phyloP scores from a whole-genome alignment of 2,329 filamentous ascomycete species.

The Cercospora nicotianae region DNA sequence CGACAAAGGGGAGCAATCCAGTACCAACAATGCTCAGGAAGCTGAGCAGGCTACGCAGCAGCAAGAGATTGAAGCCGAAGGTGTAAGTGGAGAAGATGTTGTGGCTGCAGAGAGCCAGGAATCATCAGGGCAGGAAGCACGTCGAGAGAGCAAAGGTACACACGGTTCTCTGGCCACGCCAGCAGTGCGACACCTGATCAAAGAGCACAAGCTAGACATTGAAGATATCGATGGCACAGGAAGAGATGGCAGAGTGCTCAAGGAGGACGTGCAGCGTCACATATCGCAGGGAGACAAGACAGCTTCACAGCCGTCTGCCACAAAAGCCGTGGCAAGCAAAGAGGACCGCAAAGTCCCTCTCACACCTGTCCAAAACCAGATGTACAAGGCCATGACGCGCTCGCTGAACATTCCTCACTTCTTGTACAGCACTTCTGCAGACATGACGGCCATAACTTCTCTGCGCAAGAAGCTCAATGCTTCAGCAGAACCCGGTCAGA shows the following conservation, averaged over 20 bases:
- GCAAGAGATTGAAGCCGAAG: slow-evolving; percentile 24
- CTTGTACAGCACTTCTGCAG: slow-evolving; percentile 86
- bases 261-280: slow-evolving; percentile 75
- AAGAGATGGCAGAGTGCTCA: slow-evolving; percentile 84
- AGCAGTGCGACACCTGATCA: slow-evolving; percentile 84
- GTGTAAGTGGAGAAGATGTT: slow-evolving; percentile 18
- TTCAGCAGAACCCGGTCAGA: slow-evolving; percentile 46
- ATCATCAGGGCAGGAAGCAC: slow-evolving; percentile 8
- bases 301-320: slow-evolving; percentile 35
- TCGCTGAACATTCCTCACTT: slow-evolving; percentile 93
- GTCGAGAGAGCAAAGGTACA: slow-evolving; percentile 53
- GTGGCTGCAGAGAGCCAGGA: slow-evolving; percentile 4
- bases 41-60: slow-evolving; percentile 21
- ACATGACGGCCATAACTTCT: slow-evolving; percentile 71
- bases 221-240: slow-evolving; percentile 78
- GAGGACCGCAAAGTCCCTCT: slow-evolving; percentile 69
- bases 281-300: slow-evolving; percentile 42
- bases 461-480: slow-evolving; percentile 75
- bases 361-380: slow-evolving; percentile 78
- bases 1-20: slow-evolving; percentile 28
- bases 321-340: slow-evolving; percentile 39
- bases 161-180: slow-evolving; percentile 81
- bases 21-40: slow-evolving; percentile 11
- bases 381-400: slow-evolving; percentile 97
- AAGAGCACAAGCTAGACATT: slow-evolving; percentile 76